A percentile compares a stretch with the other conserved stretches of the same genome.
These are phyloP conservation scores for Penicillium pancosmium DNA, from an alignment of 495 filamentous ascomycete genomes.

Conservation along the genomic window DNA sequence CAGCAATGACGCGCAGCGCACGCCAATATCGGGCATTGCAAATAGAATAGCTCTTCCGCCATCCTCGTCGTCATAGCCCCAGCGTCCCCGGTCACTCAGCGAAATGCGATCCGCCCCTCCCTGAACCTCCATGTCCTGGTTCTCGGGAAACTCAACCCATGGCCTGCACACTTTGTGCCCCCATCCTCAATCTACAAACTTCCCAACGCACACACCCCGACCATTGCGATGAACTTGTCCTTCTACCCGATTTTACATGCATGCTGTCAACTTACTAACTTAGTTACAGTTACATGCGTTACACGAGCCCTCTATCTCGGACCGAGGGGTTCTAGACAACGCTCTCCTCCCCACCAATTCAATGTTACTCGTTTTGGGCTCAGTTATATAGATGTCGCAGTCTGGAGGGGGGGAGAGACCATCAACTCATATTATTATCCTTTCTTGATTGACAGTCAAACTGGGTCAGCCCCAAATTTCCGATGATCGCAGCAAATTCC, in stretches of 20 bases:
- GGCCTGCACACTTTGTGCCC: not conserved
- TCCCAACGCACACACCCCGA: slow-evolving; percentile 2
- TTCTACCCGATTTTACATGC: slow-evolving; percentile 9
- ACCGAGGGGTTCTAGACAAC: slow-evolving; percentile 15
- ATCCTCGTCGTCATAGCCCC: slow-evolving; percentile 19
- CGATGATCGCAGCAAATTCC: slow-evolving; percentile 10
- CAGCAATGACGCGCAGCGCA: slow-evolving; percentile 26
- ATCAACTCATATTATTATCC: slow-evolving; percentile 1
- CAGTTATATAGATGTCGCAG: not conserved
- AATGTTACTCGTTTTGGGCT: not conserved
- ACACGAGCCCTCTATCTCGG: slow-evolving; percentile 21
- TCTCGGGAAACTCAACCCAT: slow-evolving; percentile 8
- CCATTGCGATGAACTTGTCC: slow-evolving; percentile 10
- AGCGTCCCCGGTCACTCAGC: slow-evolving; percentile 12
- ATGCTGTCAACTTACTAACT: slow-evolving; percentile 16
- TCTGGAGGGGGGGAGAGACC: not conserved
- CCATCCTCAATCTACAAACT: not conserved
- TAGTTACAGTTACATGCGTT: slow-evolving; percentile 24
- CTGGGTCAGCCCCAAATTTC: slow-evolving; percentile 1
- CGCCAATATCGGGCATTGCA: slow-evolving; percentile 6
- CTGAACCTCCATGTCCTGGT: slow-evolving; percentile 13
- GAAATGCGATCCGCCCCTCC: slow-evolving; percentile 24
- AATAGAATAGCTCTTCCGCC: slow-evolving; percentile 1
- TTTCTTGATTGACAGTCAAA: not conserved
- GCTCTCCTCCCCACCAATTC: slow-evolving; percentile 5